phyloP scores from a whole-genome alignment of 805 yeast species.

The Candida patagonica region DNA sequence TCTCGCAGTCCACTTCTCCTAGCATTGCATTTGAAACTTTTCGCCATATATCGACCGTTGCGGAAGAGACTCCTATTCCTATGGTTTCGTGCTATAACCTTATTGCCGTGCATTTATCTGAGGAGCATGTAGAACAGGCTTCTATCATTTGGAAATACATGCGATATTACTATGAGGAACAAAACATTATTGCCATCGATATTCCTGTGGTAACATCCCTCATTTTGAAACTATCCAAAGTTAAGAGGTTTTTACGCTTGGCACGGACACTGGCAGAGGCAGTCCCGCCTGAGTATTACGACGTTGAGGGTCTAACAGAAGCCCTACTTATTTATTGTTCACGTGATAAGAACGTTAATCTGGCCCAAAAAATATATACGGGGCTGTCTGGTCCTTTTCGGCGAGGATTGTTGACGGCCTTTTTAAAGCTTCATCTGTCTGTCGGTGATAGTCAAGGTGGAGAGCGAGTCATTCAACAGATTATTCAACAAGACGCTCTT shows the following conservation, averaged over 20 bases:
- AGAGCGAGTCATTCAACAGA: constrained; percentile 16
- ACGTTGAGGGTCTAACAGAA: constrained; percentile 15
- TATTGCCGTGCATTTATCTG: constrained; percentile 7
- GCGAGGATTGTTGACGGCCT: constrained; percentile 11
- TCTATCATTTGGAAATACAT: constrained; percentile 7
- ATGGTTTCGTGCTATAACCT: constrained; percentile 5
- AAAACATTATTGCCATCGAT: constrained; percentile 1
- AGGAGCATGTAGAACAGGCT: constrained; percentile 7
- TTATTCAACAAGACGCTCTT: constrained; percentile 2
- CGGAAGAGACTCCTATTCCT: neutral
- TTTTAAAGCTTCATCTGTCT: constrained; percentile 14
- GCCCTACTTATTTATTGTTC: constrained; percentile 17
- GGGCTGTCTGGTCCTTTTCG: constrained; percentile 10
- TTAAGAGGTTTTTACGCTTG: constrained; percentile 6
- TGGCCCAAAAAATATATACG: constrained; percentile 11
- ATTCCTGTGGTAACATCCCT: constrained; percentile 11
- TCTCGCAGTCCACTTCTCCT: constrained; percentile 7
- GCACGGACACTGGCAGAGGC: constrained; percentile 10
- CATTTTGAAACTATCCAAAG: constrained; percentile 14
- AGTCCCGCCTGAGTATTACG: constrained; percentile 12
- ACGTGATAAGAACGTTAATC: constrained; percentile 8
- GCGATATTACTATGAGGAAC: neutral
- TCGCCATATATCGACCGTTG: neutral
- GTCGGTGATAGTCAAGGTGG: constrained; percentile 16
- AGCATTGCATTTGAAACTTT: constrained; percentile 10